Evolutionary conservation across 306 rosid genomes (phyloP), one percentile per base, ranked within the genome.

Genomic region (Citrullus colocynthis): DNA sequence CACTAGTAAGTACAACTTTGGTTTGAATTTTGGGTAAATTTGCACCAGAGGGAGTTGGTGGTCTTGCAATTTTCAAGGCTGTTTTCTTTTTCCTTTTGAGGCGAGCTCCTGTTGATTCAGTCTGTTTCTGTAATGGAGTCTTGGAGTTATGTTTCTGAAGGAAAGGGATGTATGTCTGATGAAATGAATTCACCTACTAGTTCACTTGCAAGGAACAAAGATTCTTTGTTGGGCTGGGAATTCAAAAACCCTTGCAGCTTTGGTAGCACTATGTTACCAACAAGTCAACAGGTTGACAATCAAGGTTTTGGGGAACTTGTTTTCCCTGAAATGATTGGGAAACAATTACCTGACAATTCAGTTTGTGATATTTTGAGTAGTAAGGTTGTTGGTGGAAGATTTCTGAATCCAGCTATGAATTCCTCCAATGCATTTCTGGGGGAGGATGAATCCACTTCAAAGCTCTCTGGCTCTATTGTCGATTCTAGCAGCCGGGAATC

Each of bases 61-160:
- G 69, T 32, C 42, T 32, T 4, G 10, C 11, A 62, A 5, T 32
- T 70, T 42, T 48, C 75, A 42, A 69, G 75, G 56, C 10, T 65
- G n/a, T 65, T 63, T 34, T 63, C 14, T 39, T 84, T 82, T 80
- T 48, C 78, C 57, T 82, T 80, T 32, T 44, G 78, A 14, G 80
- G 45, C 42, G 72, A 41, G 71, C 34, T 74, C 65, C 61, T 70
- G 65, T 15, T 48, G 66, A 60, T 64, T 70, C 45, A 76, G 78
- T 81, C 75, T 36, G 81, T 74, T 84, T 65, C 83, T 78, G 83
- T 51, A 67, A 93, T 93, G 98, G 97, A 91, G 83, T 85, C 97
- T 75, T 91, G 98, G 98, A 89, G 86, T 77, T 86, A 52, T 84
- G 85, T 84, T 60, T 83, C 93, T 81, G 89, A 85, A 80, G 93